Evolutionary conservation across 148 eudicot species (phyloP).

Genomic region (Arctostaphylos glauca): DNA sequence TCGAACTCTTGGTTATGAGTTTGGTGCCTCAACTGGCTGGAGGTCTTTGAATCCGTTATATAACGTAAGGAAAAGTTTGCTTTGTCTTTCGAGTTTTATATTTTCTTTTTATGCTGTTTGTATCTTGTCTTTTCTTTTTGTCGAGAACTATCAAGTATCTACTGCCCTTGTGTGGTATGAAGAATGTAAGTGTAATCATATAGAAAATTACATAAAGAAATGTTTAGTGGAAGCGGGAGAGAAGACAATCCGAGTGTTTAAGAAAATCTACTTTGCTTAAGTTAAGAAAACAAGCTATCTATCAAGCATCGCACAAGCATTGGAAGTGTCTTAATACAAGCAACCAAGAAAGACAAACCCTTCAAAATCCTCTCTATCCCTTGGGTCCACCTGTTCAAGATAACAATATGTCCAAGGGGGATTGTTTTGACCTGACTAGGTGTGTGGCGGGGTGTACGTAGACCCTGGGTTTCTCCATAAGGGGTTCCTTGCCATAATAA

Average conservation of each 20-base stretch:
- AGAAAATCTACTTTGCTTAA: too few species aligned
- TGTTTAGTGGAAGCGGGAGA: not conserved
- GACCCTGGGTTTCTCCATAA: not conserved
- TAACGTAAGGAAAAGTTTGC: constrained; percentile 52
- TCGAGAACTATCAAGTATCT: not conserved
- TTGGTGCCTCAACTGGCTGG: constrained; percentile 95
- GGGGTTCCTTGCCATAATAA: not conserved
- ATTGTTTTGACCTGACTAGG: not conserved
- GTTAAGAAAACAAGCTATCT: too few species aligned
- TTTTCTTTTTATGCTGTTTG: not conserved
- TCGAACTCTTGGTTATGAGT: constrained; percentile 61
- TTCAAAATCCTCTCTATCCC: not conserved
- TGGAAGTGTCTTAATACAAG: not conserved
- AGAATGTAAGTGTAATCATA: not conserved
- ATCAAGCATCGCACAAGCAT: too few species aligned
- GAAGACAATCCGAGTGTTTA: too few species aligned
- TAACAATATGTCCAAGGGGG: too few species aligned
- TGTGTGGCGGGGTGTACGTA: too few species aligned
- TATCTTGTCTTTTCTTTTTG: not conserved
- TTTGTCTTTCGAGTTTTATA: not conserved
- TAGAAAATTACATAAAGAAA: not conserved
- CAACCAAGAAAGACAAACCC: not conserved
- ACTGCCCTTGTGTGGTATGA: not conserved
- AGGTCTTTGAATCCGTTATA: constrained; percentile 59
- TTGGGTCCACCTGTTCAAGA: not conserved